Percentiles rank a stretch among this genome's conserved stretches.
phyloP scores from a whole-genome alignment of 2,329 filamentous ascomycete species.

The Talaromyces albobiverticillius region DNA sequence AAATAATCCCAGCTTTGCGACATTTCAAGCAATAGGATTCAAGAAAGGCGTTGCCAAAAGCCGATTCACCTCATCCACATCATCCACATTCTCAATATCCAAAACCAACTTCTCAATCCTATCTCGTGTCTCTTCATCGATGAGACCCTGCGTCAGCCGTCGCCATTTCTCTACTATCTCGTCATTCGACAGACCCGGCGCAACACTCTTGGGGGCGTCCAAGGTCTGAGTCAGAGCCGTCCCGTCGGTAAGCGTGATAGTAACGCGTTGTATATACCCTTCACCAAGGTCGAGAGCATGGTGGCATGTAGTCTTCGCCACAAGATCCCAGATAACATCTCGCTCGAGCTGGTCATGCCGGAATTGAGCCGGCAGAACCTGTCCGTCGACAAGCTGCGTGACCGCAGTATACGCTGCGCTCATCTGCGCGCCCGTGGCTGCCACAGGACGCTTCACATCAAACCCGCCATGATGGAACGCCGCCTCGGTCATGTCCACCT shows the following conservation, averaged over 20 bases:
- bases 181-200: conserved; percentile 33
- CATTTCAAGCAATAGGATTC: conserved; percentile 11
- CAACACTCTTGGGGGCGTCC: conserved; percentile 28
- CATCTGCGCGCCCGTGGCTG: conserved; percentile 40
- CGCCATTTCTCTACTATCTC: conserved; percentile 38
- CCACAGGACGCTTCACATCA: conserved; percentile 31
- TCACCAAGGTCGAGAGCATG: conserved; percentile 16
- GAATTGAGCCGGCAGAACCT: conserved; percentile 36
- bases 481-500: conserved; percentile 10
- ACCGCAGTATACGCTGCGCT: conserved; percentile 34
- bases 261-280: conserved; percentile 17
- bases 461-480: conserved; percentile 39
- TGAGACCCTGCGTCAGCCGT: conserved; percentile 26
- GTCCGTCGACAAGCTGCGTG: conserved; percentile 35
- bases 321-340: conserved; percentile 35
- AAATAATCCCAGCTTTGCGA: too few species aligned
- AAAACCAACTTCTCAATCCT: conserved; percentile 31
- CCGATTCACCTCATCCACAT: conserved; percentile 21
- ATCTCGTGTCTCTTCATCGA: conserved; percentile 24
- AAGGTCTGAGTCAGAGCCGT: conserved; percentile 18
- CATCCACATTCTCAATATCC: conserved; percentile 25
- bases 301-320: conserved; percentile 27
- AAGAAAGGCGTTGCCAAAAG: conserved; percentile 14
- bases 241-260: conserved; percentile 24
- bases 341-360: conserved; percentile 29